These are phyloP conservation scores for Pouteria campechiana DNA, from an alignment of 179 eudicot species.

Conservation along the genomic window DNA sequence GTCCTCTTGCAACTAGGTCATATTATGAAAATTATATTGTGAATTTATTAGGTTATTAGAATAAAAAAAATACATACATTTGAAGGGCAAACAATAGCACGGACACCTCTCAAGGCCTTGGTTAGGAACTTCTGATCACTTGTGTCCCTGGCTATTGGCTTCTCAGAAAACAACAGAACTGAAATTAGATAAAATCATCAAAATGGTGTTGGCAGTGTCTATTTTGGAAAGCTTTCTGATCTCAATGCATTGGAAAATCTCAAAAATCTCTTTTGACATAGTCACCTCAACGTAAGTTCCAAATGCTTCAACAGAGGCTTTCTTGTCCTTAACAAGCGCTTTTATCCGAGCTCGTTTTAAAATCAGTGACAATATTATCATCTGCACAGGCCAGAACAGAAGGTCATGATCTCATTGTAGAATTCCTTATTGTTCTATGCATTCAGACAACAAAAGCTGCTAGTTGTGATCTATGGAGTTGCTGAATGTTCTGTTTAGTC, in stretches of 20 bases:
- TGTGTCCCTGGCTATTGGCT: conserved; percentile 67
- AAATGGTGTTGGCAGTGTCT: neutral
- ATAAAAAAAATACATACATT: conserved; percentile 68
- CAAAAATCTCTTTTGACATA: too few relatives aligned
- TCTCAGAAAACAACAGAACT: conserved; percentile 6
- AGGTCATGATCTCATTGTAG: too few relatives aligned
- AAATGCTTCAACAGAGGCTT: conserved; percentile 84
- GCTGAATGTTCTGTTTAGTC: too few relatives aligned
- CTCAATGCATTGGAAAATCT: too few relatives aligned
- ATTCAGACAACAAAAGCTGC: too few relatives aligned
- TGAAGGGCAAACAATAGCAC: conserved; percentile 73
- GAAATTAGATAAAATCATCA: neutral
- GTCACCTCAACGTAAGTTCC: conserved; percentile 91
- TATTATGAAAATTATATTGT: too few relatives aligned
- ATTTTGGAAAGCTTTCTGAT: too few relatives aligned
- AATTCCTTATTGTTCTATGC: too few relatives aligned
- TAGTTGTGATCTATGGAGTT: too few relatives aligned
- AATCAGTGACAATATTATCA: conserved; percentile 78
- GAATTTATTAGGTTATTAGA: too few relatives aligned
- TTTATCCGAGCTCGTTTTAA: conserved; percentile 70
- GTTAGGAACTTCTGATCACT: conserved; percentile 37
- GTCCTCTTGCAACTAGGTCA: too few relatives aligned
- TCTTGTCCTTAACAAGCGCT: conserved; percentile 82
- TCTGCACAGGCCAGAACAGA: conserved; percentile 48
- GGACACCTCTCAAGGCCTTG: conserved; percentile 70